Conservation (phyloP, 352 stramenopile species). For the Phytophthora ohioensis region DNA sequence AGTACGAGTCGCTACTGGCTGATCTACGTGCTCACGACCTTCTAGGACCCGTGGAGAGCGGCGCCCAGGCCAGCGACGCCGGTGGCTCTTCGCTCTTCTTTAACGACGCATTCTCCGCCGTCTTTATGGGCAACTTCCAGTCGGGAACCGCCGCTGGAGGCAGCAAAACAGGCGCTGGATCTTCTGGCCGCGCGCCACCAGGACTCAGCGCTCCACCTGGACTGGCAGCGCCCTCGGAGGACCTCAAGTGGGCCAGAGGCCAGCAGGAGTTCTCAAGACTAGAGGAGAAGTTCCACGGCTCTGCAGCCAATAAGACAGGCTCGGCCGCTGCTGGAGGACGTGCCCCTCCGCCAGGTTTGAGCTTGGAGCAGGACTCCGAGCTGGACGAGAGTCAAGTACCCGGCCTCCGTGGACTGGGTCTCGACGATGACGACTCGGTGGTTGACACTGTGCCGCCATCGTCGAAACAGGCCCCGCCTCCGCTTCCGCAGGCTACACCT, state of each 20-base stretch:
- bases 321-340: conserved; percentile 1
- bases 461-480: conserved; percentile 24
- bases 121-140: conserved; percentile 86
- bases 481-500: conserved; percentile 40
- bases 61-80: conserved; percentile 21
- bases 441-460: conserved; percentile 8
- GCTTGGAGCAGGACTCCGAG: conserved; percentile 55
- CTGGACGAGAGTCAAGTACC: conserved; percentile 76
- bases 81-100: conserved; percentile 81
- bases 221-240: conserved; percentile 61
- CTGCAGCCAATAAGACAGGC: conserved; percentile 3
- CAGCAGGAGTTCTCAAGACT: conserved; percentile 79
- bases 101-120: conserved; percentile 85
- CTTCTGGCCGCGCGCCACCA: conserved; percentile 45
- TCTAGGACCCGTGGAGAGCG: conserved; percentile 69
- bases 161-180: conserved; percentile 23
- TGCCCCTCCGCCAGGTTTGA: conserved; percentile 27
- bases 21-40: conserved; percentile 88
- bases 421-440: conserved; percentile 74
- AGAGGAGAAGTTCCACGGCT: conserved; percentile 56
- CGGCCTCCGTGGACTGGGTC: conserved; percentile 64
- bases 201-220: conserved; percentile 70
- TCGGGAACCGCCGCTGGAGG: conserved; percentile 25
- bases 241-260: conserved; percentile 83
- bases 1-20: conserved; percentile 88